Evolutionary conservation across 495 filamentous ascomycete genomes (phyloP), one percentile per base, ranked within the genome.

Genomic region (Lepraria neglecta): DNA sequence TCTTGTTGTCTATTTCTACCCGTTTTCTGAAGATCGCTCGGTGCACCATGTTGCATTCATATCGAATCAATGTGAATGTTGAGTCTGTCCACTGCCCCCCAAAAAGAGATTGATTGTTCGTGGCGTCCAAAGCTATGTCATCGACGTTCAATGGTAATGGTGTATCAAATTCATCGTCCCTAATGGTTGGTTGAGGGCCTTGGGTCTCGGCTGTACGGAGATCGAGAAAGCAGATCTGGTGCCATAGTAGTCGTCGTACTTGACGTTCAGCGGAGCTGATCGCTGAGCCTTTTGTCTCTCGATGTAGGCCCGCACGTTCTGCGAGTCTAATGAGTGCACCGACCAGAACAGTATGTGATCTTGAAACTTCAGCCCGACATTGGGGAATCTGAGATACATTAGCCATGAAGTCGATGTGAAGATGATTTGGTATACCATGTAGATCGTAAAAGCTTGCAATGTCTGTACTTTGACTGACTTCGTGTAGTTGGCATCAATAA

Each of bases 401-500:
- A 61, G 58, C 38, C n/a, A 7, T n/a, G 28, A 19, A 31, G 17
- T n/a, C 15, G 1, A 4, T 12, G 17, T 3, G 15, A 24, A 7
- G 10, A 17, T 6, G 50, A 5, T 3, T 21, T n/a, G 56, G 74
- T 76, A 72, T 65, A 86, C 82, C 73, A 90, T 72, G 59, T 88
- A 90, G 76, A 88, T 85, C 62, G 42, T 60, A 27, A 65, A 65
- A 17, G 63, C 63, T 56, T 65, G 63, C 24, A 65, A 35, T 0
- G 63, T 65, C 45, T 65, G 58, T 14, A 65, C 15, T 0, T 61
- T 38, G n/a, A 57, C 7, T 6, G 58, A 61, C 4, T 45, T 58
- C 58, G 58, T 50, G 58, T 56, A 45, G 24, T 53, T 47, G 17
- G 63, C 63, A 35, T 50, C 35, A 6, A 51, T n/a, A 21, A 65